Percentiles rank a stretch among this genome's conserved stretches.
Conservation (phyloP, 768 basidiomycete genomes). For the Roridomyces roridus region DNA sequence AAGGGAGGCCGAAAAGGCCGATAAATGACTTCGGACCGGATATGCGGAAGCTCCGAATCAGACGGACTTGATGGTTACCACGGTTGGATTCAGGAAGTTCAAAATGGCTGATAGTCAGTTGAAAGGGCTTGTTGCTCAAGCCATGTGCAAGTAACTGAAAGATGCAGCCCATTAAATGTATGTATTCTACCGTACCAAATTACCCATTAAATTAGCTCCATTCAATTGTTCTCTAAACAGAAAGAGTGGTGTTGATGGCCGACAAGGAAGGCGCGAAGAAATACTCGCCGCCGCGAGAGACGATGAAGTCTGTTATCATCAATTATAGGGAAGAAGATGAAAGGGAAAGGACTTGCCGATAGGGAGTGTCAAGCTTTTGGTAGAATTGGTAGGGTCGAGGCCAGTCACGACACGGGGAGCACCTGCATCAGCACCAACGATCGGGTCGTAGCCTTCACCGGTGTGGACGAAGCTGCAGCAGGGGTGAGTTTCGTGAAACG, state of each 20-base stretch:
- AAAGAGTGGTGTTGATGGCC: slow-evolving; percentile 25
- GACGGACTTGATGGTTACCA: no score
- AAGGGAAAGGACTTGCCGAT: not conserved
- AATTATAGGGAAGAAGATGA: not conserved
- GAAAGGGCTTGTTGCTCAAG: no score
- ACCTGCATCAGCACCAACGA: slow-evolving; percentile 3
- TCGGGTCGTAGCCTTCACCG: slow-evolving; percentile 4
- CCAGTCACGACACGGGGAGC: slow-evolving; percentile 10
- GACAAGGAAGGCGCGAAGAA: slow-evolving; percentile 38
- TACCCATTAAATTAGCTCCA: no score
- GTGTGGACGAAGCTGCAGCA: slow-evolving; percentile 4
- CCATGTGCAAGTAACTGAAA: no score
- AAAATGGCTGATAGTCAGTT: no score
- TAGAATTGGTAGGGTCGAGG: slow-evolving; percentile 15
- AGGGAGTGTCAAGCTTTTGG: slow-evolving; percentile 1
- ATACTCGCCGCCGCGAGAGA: slow-evolving; percentile 35
- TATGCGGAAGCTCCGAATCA: no score
- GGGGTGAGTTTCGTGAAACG: not conserved
- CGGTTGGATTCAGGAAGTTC: no score
- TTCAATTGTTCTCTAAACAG: not conserved
- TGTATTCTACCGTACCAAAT: no score
- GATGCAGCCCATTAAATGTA: no score
- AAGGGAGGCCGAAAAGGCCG: no score
- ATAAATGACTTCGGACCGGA: no score
- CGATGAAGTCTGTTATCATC: slow-evolving; percentile 26